These are phyloP conservation scores for Paraphaeosphaeria sporulosa DNA, from an alignment of 2,329 filamentous ascomycete genomes.

Conservation along the genomic window DNA sequence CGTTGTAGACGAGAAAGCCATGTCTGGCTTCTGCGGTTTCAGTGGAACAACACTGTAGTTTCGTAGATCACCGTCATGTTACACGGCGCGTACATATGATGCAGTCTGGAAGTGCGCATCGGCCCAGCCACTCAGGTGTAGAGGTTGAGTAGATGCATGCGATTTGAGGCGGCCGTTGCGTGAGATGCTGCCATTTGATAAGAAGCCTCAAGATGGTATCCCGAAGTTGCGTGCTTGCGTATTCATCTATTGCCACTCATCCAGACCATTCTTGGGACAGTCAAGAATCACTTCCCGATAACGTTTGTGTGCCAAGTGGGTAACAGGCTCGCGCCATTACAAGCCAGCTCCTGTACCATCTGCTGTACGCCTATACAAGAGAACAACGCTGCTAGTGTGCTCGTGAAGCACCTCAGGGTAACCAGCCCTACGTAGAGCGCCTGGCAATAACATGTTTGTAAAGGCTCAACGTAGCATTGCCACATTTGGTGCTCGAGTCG, in stretches of 20 bases:
- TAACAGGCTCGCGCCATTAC: background rate
- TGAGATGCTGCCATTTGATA: conserved; percentile 1
- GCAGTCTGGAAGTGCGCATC: background rate
- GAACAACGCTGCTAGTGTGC: background rate
- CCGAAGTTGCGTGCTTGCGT: background rate
- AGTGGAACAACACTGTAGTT: background rate
- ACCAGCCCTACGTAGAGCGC: background rate
- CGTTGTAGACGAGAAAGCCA: conserved; percentile 19
- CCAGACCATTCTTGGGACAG: background rate
- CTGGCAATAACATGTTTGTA: background rate
- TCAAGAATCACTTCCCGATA: background rate
- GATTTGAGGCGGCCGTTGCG: conserved; percentile 5
- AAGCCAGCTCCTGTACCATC: background rate
- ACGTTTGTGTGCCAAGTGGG: background rate
- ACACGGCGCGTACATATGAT: conserved; percentile 8
- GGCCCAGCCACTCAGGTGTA: background rate
- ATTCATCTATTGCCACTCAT: conserved; percentile 3
- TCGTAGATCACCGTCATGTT: conserved; percentile 14
- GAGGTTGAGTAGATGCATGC: conserved; percentile 7
- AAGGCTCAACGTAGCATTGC: background rate
- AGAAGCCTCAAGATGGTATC: background rate
- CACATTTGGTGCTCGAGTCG: background rate
- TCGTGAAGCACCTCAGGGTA: background rate
- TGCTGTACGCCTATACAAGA: background rate
- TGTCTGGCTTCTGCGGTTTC: conserved; percentile 3